phyloP scores from a whole-genome alignment of 83 land plant species.

The Isoetes engelmannii region DNA sequence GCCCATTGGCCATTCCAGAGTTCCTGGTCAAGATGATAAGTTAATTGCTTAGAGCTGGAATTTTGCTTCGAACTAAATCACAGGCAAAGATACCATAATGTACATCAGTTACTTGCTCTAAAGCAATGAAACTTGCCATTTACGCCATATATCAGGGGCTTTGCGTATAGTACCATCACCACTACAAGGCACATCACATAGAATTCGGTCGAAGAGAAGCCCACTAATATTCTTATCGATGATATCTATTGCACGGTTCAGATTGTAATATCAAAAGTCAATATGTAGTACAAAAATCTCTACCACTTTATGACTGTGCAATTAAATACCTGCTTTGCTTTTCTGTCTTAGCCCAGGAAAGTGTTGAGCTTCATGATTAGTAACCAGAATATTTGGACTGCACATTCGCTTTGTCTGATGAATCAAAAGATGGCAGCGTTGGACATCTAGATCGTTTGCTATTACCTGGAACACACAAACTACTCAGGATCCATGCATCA shows the following conservation, averaged over 20 bases:
- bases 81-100: too few relatives aligned
- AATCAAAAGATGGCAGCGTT: slow-evolving; percentile 88
- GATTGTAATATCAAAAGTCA: too few relatives aligned
- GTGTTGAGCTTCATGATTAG: slow-evolving; percentile 98
- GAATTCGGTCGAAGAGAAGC: slow-evolving; percentile 75
- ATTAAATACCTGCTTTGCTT: too few relatives aligned
- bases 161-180: slow-evolving; percentile 97
- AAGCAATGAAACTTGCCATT: slow-evolving; percentile 44
- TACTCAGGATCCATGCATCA: too few relatives aligned
- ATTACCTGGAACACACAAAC: too few relatives aligned
- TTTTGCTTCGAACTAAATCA: too few relatives aligned
- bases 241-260: neutral
- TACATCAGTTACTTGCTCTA: too few relatives aligned
- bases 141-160: slow-evolving; percentile 98
- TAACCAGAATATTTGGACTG: slow-evolving; percentile 85
- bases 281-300: too few relatives aligned
- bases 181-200: slow-evolving; percentile 99
- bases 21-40: too few relatives aligned
- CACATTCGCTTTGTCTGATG: slow-evolving; percentile 99
- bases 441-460: slow-evolving; percentile 96
- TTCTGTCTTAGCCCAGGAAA: slow-evolving; percentile 55
- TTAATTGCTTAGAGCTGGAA: too few relatives aligned
- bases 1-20: slow-evolving; percentile 78
- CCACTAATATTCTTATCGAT: slow-evolving; percentile 23
- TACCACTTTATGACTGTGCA: too few relatives aligned